A percentile compares a stretch with the other conserved stretches of the same genome.
These are phyloP conservation scores for Neofusicoccum parvum DNA, from an alignment of 2,329 filamentous ascomycete species.

Conservation along the genomic window DNA sequence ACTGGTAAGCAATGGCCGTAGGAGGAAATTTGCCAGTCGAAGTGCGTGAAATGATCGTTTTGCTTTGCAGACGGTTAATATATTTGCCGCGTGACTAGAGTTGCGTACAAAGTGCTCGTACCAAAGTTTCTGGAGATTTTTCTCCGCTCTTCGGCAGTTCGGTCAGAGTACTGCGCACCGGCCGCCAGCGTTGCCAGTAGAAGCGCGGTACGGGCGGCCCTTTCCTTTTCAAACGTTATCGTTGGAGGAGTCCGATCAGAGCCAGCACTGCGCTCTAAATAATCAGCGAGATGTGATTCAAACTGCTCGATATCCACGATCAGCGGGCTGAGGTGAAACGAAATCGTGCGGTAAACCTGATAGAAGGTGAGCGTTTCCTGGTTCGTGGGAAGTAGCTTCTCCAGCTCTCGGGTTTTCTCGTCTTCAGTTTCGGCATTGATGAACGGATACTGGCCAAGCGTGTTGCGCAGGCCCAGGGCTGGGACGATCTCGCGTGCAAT, in stretches of 20 bases:
- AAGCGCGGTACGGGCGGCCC: neutral
- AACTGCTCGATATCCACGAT: constrained; percentile 2
- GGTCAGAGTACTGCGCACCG: constrained; percentile 9
- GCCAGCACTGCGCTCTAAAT: neutral
- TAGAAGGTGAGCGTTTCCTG: constrained; percentile 7
- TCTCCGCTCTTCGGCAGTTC: neutral
- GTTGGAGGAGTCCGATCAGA: neutral
- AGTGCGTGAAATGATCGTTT: constrained; percentile 13
- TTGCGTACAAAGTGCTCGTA: neutral
- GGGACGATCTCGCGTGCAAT: constrained; percentile 3
- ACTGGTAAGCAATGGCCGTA: neutral
- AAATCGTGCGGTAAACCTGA: neutral
- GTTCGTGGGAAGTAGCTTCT: neutral
- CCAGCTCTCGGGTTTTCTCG: neutral
- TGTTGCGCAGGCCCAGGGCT: neutral
- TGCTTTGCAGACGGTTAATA: neutral
- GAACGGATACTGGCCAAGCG: constrained; percentile 9
- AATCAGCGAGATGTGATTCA: neutral
- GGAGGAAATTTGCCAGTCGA: constrained; percentile 7
- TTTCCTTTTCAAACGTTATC: neutral
- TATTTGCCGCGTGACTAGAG: neutral
- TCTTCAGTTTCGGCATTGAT: constrained; percentile 6
- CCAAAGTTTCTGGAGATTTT: constrained; percentile 6
- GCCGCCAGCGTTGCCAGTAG: neutral
- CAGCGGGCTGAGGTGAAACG: neutral